Conservation (phyloP, 768 basidiomycete genomes). For the Lanmaoa rubissima region DNA sequence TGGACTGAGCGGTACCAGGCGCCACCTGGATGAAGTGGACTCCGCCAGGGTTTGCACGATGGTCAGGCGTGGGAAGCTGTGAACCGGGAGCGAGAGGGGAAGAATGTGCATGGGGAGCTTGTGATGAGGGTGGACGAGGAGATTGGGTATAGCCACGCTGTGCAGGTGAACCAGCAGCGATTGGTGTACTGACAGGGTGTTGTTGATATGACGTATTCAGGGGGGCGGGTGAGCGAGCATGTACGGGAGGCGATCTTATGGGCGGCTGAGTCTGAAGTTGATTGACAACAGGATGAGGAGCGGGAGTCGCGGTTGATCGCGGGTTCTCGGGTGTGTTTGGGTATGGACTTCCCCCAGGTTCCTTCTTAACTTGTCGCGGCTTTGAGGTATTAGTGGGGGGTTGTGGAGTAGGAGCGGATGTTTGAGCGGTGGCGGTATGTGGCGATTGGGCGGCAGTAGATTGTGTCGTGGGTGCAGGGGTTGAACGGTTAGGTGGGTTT, state of each 20-base stretch:
- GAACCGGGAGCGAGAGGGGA: slow-evolving; percentile 31
- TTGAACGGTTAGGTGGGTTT: slow-evolving; percentile 30
- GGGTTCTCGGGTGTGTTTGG: slow-evolving; percentile 30
- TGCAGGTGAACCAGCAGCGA: slow-evolving; percentile 28
- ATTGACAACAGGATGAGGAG: slow-evolving; percentile 32
- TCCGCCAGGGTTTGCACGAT: slow-evolving; percentile 20
- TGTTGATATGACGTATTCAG: slow-evolving; percentile 23
- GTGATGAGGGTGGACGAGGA: slow-evolving; percentile 34
- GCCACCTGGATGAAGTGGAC: slow-evolving; percentile 30
- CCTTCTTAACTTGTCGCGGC: slow-evolving; percentile 29
- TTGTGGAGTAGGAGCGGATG: slow-evolving; percentile 32
- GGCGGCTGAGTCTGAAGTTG: slow-evolving; percentile 31
- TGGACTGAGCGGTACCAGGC: slow-evolving; percentile 21
- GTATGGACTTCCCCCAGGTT: slow-evolving; percentile 26
- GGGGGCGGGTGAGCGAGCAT: slow-evolving; percentile 28
- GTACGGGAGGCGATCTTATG: slow-evolving; percentile 31
- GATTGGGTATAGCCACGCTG: slow-evolving; percentile 36
- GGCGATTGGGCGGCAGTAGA: slow-evolving; percentile 36
- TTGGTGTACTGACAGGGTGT: slow-evolving; percentile 17
- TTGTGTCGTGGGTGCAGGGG: slow-evolving; percentile 31
- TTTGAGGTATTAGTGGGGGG: slow-evolving; percentile 23
- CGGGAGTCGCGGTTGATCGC: slow-evolving; percentile 31
- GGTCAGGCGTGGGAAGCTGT: slow-evolving; percentile 27
- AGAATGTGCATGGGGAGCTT: slow-evolving; percentile 29
- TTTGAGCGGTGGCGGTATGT: slow-evolving; percentile 30